A percentile compares a stretch with the other conserved stretches of the same genome.
Conservation (phyloP, 495 filamentous ascomycete genomes). For the Astrothelium macrocarpum region DNA sequence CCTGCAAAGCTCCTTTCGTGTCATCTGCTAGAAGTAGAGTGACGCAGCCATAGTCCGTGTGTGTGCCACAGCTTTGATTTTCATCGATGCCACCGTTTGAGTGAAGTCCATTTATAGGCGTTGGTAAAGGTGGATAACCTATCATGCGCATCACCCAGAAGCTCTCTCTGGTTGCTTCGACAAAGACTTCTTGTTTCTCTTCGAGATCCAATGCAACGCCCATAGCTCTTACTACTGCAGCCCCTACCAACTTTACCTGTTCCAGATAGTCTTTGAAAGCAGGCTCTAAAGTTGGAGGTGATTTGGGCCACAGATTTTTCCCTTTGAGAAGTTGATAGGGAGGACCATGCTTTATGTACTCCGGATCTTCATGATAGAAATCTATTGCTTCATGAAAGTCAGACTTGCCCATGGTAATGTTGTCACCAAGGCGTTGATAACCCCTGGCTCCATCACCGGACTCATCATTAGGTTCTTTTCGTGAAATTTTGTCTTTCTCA, state of each 20-base stretch:
- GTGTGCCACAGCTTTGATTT: conserved; percentile 24
- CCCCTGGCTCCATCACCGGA: conserved; percentile 27
- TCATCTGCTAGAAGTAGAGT: conserved; percentile 32
- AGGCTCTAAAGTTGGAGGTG: conserved; percentile 16
- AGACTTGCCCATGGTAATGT: conserved; percentile 21
- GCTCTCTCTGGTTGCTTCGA: conserved; percentile 15
- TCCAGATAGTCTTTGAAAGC: conserved; percentile 23
- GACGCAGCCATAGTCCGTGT: conserved; percentile 35
- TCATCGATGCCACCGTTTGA: conserved; percentile 6
- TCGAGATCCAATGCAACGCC: conserved; percentile 21
- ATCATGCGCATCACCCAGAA: conserved; percentile 31
- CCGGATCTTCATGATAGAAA: conserved; percentile 22
- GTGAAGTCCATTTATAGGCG: background rate
- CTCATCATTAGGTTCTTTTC: conserved; percentile 17
- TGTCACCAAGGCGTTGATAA: conserved; percentile 27
- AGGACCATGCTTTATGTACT: background rate
- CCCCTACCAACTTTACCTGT: conserved; percentile 15
- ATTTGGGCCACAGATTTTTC: conserved; percentile 25
- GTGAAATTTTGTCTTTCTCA: conserved; percentile 24
- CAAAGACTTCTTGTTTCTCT: conserved; percentile 22
- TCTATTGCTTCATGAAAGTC: conserved; percentile 29
- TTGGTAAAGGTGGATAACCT: conserved; percentile 13
- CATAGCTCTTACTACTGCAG: conserved; percentile 23
- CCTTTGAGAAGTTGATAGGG: conserved; percentile 22
- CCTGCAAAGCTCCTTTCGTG: conserved; percentile 29